phyloP scores from a whole-genome alignment of 2,329 filamentous ascomycete genomes.

The Sclerotinia trifoliorum region DNA sequence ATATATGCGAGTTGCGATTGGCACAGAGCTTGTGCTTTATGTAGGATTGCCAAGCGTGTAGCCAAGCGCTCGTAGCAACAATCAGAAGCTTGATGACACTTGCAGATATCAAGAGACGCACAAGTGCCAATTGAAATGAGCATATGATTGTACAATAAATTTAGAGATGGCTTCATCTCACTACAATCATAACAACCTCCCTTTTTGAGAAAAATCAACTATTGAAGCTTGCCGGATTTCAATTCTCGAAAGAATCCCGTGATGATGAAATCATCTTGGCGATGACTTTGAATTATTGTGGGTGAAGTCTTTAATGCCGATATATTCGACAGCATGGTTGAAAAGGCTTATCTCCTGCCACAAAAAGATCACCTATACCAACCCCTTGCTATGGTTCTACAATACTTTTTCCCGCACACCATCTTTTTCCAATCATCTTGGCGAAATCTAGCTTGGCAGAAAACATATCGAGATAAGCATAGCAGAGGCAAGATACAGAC shows the following conservation, averaged over 20 bases:
- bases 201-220: constrained; percentile 11
- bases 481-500: not conserved
- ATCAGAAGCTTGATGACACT: constrained; percentile 17
- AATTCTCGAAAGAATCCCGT: not conserved
- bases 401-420: not conserved
- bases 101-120: constrained; percentile 19
- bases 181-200: constrained; percentile 16
- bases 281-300: not conserved
- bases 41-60: constrained; percentile 17
- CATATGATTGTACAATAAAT: constrained; percentile 11
- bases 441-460: constrained; percentile 4
- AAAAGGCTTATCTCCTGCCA: constrained; percentile 20
- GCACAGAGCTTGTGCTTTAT: not conserved
- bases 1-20: constrained; percentile 4
- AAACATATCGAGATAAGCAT: not conserved
- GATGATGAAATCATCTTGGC: constrained; percentile 17
- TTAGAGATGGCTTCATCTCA: constrained; percentile 17
- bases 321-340: not conserved
- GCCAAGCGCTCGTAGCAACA: constrained; percentile 6
- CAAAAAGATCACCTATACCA: not conserved
- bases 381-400: not conserved
- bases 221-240: not conserved
- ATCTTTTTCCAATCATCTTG: constrained; percentile 14
- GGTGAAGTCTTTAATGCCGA: not conserved
- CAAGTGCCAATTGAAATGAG: constrained; percentile 15